These are phyloP conservation scores for Pyrus bretschneideri DNA, from an alignment of 306 rosid genomes.

Conservation along the genomic window DNA sequence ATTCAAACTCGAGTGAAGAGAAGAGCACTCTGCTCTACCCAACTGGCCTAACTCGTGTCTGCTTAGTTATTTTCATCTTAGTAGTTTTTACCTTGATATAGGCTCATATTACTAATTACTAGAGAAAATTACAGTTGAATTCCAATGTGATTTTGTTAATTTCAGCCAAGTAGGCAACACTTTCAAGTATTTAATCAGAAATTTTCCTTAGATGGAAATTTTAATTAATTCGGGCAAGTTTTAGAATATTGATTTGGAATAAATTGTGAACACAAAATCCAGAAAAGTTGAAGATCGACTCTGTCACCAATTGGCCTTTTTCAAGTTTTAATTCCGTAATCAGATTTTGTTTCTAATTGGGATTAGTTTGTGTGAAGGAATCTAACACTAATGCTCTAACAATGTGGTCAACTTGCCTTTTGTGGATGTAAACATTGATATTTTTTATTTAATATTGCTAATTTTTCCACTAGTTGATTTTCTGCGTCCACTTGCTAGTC, in stretches of 20 bases:
- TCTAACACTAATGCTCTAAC: neutral
- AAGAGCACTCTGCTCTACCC: neutral
- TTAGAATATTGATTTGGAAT: neutral
- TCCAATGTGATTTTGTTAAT: neutral
- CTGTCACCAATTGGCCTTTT: neutral
- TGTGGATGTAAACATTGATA: neutral
- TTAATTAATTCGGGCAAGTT: neutral
- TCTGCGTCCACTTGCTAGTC: slow-evolving; percentile 9
- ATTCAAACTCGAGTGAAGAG: too few relatives aligned
- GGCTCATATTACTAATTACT: neutral
- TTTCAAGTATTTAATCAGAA: neutral
- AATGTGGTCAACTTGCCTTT: slow-evolving; percentile 8
- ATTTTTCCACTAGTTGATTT: slow-evolving; percentile 13
- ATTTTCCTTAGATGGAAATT: neutral
- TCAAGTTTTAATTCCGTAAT: neutral
- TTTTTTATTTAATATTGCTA: neutral
- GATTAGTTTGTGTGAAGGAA: neutral
- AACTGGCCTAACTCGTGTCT: neutral
- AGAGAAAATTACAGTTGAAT: neutral
- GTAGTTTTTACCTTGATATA: neutral
- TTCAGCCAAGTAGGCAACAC: neutral
- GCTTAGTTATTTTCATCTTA: neutral
- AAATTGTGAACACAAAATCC: neutral
- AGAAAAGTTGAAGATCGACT: neutral
- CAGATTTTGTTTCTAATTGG: neutral